Conservation (phyloP, 1,139 yeast genomes). For the Kazachstania sp. region DNA sequence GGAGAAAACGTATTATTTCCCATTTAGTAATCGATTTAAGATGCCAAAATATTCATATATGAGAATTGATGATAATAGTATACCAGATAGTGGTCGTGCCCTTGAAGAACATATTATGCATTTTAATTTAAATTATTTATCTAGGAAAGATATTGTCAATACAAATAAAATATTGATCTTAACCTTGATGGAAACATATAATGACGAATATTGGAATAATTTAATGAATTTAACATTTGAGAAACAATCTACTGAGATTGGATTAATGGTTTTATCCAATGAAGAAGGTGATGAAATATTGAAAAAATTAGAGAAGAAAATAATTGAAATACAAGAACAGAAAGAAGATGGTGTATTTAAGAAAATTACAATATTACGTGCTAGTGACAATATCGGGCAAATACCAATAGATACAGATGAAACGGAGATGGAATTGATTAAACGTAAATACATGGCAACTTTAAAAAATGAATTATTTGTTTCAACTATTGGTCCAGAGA, state of each 20-base stretch:
- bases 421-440: constrained; percentile 64
- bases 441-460: constrained; percentile 82
- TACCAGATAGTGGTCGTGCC: constrained; percentile 39
- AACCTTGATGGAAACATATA: constrained; percentile 79
- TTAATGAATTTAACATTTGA: constrained; percentile 66
- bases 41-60: constrained; percentile 41
- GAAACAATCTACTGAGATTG: constrained; percentile 69
- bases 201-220: constrained; percentile 79
- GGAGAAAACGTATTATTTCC: constrained; percentile 25
- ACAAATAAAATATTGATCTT: constrained; percentile 64
- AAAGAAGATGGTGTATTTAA: constrained; percentile 46
- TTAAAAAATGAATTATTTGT: constrained; percentile 84
- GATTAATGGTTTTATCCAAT: constrained; percentile 78
- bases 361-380: constrained; percentile 81
- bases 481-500: constrained; percentile 77
- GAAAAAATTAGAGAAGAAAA: constrained; percentile 56
- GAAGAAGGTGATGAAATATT: constrained; percentile 71
- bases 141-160: constrained; percentile 38
- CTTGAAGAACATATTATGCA: constrained; percentile 73
- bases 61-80: constrained; percentile 36
- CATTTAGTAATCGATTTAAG: constrained; percentile 21
- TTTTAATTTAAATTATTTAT: constrained; percentile 65
- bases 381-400: constrained; percentile 47
- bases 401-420: constrained; percentile 67
- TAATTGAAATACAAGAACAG: constrained; percentile 54